Evolutionary conservation across 805 yeast species (phyloP), one percentile per base, ranked within the genome.

Genomic region (Crinitomyces ghanaensis): DNA sequence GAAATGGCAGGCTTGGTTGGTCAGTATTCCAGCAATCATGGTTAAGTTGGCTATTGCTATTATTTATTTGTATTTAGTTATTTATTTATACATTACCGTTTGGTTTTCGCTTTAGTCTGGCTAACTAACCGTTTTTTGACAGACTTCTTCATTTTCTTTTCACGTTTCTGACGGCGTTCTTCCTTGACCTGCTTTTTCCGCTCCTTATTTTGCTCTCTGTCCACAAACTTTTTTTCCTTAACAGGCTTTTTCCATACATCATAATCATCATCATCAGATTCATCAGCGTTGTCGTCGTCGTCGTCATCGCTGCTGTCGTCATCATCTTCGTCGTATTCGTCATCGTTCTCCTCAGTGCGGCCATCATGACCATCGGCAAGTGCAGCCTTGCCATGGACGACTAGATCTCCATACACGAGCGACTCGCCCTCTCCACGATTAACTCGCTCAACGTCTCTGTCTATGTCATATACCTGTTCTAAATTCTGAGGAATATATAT

Each of bases 61-160:
- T 22, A 8, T 9, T 12, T n/a, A 14, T 15, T 26, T 30, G 26
- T 28, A 32, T 6, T 16, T n/a, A 19, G 16, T 26, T 22, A 18
- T n/a, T 22, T 33, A 33, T 26, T 21, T 5, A 22, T n/a, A 16
- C 19, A 33, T 25, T 15, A 26, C 26, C 24, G 20, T 16, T 28
- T 38, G 6, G 17, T 22, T 19, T 39, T 39, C 13, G 28, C 32
- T 24, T 48, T 48, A 11, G 72, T 63, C 45, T 72, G 72, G 44
- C 71, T 77, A 7, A 80, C 68, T 23, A 81, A 57, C 56, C 78
- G 78, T 66, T 83, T 83, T 62, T 83, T 83, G 20, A 78, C 57
- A 55, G 77, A 79, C 53, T 84, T 84, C 55, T 83, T 83, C 70
- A 84, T 74, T 53, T 84, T 84, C 5, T 72, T 74, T 48, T 79